Base-by-base conservation (phyloP, 2,329 filamentous ascomycete species). In the Cladosporium sp. region DNA sequence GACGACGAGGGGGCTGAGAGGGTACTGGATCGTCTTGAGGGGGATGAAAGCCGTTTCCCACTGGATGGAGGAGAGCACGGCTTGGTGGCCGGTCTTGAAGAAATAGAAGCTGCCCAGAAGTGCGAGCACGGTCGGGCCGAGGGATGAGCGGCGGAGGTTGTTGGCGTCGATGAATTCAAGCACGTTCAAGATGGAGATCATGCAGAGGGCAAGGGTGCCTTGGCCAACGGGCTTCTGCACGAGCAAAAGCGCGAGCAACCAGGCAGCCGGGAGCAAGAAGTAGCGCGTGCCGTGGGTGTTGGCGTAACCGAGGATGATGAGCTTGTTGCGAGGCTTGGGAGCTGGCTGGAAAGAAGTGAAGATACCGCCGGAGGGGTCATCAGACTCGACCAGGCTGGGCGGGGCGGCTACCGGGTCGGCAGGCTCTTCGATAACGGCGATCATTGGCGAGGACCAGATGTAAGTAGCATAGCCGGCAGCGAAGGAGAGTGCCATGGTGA, bases 81-180 rank as follows among this genome's bases (percentile, higher is more conserved):
- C 92, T 70, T 97, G 92, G 69, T 99, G 93, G 54, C 93, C 93
- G 0, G 93, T 99, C 66, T 95, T 96, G 82, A 99, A 99, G 75
- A 85, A 99, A 74, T 96, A 85, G 70, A 92, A 95, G 62, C 87
- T 89, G 53, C 91, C 93, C 1, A 99, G 81, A n/a, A 97, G 73
- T 9, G 84, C 92, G 20, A 97, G 80, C 56, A 95, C 78, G 34
- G 93, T 75, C 17, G 93, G 91, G 0, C 90, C 92, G 60, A 97
- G 86, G 7, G 89, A 78, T 39, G 83, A 84, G 43, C 80, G 75
- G 13, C 84, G 82, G 1, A 83, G 69, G 29, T 72, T 72, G 59
- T 83, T 83, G 2, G 79, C 80, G 64, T 83, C 80, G 48, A 85
- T 70, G 47, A 85, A 80, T 59, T 85, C 82, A 43, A 83, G 73